These are phyloP conservation scores for Ceratocystis lukuohia DNA, from an alignment of 2,329 filamentous ascomycete genomes.

Conservation along the genomic window DNA sequence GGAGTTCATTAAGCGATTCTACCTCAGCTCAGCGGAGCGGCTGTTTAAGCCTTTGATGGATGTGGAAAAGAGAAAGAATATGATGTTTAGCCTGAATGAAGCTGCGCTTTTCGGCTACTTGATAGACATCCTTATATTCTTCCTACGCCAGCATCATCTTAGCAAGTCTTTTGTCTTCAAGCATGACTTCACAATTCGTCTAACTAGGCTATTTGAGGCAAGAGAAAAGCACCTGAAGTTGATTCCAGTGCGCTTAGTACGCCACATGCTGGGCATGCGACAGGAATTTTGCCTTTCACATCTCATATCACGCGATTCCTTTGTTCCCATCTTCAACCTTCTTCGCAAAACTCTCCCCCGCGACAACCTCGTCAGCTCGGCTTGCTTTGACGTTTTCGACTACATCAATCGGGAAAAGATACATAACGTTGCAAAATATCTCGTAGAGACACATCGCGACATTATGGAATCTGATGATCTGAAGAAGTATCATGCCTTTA, in stretches of 20 bases:
- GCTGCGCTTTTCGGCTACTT: conserved; percentile 84
- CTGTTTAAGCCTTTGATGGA: conserved; percentile 79
- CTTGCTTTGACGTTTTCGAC: conserved; percentile 86
- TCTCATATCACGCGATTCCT: conserved; percentile 64
- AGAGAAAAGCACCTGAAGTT: conserved; percentile 88
- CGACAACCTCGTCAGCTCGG: conserved; percentile 87
- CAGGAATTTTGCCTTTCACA: conserved; percentile 87
- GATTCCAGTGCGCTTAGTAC: conserved; percentile 90
- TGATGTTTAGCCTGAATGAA: conserved; percentile 65
- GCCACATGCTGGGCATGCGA: conserved; percentile 68
- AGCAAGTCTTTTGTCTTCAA: conserved; percentile 79
- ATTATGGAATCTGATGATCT: conserved; percentile 67
- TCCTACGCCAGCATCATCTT: conserved; percentile 77
- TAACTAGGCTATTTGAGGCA: conserved; percentile 68
- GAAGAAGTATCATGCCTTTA: conserved; percentile 51
- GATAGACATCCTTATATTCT: conserved; percentile 87
- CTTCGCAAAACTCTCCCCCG: conserved; percentile 75
- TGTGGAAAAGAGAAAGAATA: conserved; percentile 54
- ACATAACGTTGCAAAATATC: conserved; percentile 67
- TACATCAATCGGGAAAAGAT: conserved; percentile 71
- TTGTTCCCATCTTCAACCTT: conserved; percentile 74
- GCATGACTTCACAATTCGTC: conserved; percentile 62
- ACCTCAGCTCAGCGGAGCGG: conserved; percentile 70
- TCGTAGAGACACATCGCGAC: conserved; percentile 74
- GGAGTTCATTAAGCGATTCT: conserved; percentile 74